Evolutionary conservation across 306 rosid species (phyloP).

Genomic region (Quercus gilva): DNA sequence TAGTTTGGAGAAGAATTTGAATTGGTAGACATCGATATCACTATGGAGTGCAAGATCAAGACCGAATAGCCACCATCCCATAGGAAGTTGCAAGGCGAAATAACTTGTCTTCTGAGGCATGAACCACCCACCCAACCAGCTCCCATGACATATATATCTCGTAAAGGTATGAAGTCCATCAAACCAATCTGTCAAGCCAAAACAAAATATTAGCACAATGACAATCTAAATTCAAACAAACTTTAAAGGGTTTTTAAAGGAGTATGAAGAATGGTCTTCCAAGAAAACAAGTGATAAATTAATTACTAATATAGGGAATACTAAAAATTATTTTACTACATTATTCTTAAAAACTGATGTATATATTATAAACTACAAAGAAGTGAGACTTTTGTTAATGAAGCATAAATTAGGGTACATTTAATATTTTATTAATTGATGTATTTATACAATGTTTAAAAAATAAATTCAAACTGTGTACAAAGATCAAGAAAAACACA

Average conservation of each 20-base stretch:
- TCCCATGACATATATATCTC: conserved; percentile 81
- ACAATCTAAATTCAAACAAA: not conserved
- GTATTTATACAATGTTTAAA: too few species aligned
- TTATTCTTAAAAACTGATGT: too few species aligned
- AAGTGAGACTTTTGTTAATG: too few species aligned
- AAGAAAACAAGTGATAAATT: too few species aligned
- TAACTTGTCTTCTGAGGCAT: conserved; percentile 95
- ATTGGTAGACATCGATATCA: conserved; percentile 92
- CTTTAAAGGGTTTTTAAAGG: not conserved
- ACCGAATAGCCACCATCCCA: conserved; percentile 94
- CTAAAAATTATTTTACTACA: too few species aligned
- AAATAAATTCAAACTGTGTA: too few species aligned
- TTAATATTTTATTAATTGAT: too few species aligned
- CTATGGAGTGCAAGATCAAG: conserved; percentile 85
- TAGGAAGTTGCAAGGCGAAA: conserved; percentile 89
- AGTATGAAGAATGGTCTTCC: too few species aligned
- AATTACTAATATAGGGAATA: too few species aligned
- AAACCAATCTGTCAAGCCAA: conserved; percentile 74
- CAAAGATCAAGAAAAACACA: too few species aligned
- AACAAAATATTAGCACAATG: conserved; percentile 8
- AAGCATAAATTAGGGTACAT: too few species aligned
- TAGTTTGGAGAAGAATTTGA: conserved; percentile 80
- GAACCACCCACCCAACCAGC: conserved; percentile 97
- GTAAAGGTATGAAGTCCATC: conserved; percentile 92
- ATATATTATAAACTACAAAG: too few species aligned